A percentile compares a stretch with the other conserved stretches of the same genome.
phyloP scores from a whole-genome alignment of 225 moss, liverwort and hornwort species.

The Takakia lepidozioides region DNA sequence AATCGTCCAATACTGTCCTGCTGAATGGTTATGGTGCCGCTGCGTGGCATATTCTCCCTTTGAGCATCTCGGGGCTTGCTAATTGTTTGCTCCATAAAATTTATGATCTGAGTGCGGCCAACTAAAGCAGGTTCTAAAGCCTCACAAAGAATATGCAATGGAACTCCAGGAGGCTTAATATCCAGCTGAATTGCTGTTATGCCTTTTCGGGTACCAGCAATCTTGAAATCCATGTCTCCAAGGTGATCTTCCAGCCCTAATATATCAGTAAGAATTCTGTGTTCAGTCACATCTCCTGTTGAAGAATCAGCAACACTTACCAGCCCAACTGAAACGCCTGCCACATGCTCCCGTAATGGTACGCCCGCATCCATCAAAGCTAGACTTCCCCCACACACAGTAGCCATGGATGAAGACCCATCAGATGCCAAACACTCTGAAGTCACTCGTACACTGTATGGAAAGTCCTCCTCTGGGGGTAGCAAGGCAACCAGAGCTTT shows the following conservation, averaged over 20 bases:
- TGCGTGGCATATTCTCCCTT: slow-evolving; percentile 72
- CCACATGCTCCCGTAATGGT: slow-evolving; percentile 72
- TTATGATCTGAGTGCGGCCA: slow-evolving; percentile 61
- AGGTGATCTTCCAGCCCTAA: slow-evolving; percentile 93
- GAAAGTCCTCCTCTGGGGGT: slow-evolving; percentile 79
- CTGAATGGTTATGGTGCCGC: slow-evolving; percentile 64
- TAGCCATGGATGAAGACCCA: slow-evolving; percentile 97
- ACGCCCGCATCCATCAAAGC: slow-evolving; percentile 96
- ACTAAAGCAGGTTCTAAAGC: slow-evolving; percentile 72
- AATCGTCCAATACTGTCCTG: slow-evolving; percentile 83
- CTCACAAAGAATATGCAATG: slow-evolving; percentile 75
- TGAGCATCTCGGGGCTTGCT: slow-evolving; percentile 53
- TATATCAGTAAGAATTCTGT: slow-evolving; percentile 87
- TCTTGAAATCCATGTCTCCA: slow-evolving; percentile 99
- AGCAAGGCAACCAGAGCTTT: slow-evolving; percentile 81
- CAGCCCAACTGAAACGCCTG: slow-evolving; percentile 82
- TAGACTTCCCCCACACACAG: slow-evolving; percentile 92
- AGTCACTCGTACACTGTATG: slow-evolving; percentile 84
- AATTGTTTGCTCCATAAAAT: slow-evolving; percentile 75
- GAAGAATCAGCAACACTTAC: slow-evolving; percentile 55
- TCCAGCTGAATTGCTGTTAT: slow-evolving; percentile 97
- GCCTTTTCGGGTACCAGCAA: slow-evolving; percentile 83
- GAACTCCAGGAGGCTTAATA: slow-evolving; percentile 86
- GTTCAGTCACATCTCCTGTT: slow-evolving; percentile 53
- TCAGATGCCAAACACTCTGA: slow-evolving; percentile 95